A percentile compares a stretch with the other conserved stretches of the same genome.
These are phyloP conservation scores for Cryptococcus amylolentus DNA, from an alignment of 1,284 basidiomycete species.

Conservation along the genomic window DNA sequence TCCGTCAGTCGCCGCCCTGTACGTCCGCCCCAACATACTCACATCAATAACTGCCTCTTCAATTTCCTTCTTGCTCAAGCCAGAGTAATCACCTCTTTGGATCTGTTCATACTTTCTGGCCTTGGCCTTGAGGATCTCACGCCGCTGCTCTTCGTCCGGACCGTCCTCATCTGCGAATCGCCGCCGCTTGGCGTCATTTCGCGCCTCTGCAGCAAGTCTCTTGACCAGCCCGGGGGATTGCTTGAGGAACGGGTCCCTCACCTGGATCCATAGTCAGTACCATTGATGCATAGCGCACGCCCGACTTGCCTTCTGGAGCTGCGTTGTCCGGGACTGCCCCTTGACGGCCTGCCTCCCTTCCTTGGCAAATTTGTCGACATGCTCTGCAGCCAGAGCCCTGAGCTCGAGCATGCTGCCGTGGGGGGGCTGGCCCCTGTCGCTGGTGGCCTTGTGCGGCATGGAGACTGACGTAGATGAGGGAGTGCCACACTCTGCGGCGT, in stretches of 20 bases:
- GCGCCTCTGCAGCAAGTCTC: conserved; percentile 43
- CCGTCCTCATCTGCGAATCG: conserved; percentile 34
- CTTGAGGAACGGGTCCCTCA: conserved; percentile 42
- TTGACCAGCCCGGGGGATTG: conserved; percentile 46
- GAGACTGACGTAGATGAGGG: background rate
- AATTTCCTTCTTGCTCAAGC: conserved; percentile 71
- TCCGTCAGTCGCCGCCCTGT: background rate
- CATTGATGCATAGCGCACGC: background rate
- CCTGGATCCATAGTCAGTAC: conserved; percentile 7
- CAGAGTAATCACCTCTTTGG: conserved; percentile 72
- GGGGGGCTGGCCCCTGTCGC: conserved; percentile 16
- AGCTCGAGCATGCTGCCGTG: conserved; percentile 43
- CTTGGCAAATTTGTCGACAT: conserved; percentile 43
- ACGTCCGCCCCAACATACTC: conserved; percentile 37
- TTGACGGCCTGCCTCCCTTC: conserved; percentile 42
- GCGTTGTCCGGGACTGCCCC: conserved; percentile 20
- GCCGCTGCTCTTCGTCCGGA: conserved; percentile 39
- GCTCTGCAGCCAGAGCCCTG: conserved; percentile 47
- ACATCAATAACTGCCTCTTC: conserved; percentile 78
- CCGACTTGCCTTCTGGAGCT: conserved; percentile 15
- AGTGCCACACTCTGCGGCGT: conserved; percentile 1
- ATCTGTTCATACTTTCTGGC: conserved; percentile 78
- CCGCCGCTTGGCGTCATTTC: conserved; percentile 40
- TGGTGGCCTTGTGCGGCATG: background rate
- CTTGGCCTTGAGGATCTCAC: conserved; percentile 64